A percentile compares a stretch with the other conserved stretches of the same genome.
Evolutionary conservation across 768 basidiomycete genomes (phyloP).

Genomic region (Panaeolus cyanescens): DNA sequence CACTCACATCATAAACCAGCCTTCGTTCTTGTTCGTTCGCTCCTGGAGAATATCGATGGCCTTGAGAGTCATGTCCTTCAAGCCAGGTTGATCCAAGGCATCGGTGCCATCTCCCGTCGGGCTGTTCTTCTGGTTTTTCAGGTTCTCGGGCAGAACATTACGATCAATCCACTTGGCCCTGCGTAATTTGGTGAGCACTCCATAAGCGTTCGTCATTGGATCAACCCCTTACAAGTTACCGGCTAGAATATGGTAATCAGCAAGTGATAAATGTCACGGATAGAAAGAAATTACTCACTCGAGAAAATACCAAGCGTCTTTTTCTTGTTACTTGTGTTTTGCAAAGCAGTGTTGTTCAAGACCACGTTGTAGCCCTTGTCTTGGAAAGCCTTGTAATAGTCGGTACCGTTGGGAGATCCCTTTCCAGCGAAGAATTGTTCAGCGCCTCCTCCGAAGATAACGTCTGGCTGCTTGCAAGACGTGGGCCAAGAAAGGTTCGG

Average conservation of each 20-base stretch:
- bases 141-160: slow-evolving; percentile 37
- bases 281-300: slow-evolving; percentile 20
- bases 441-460: slow-evolving; percentile 46
- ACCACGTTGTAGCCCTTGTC: slow-evolving; percentile 43
- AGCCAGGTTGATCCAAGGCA: slow-evolving; percentile 45
- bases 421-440: slow-evolving; percentile 42
- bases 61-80: slow-evolving; percentile 50
- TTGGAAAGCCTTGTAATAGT: slow-evolving; percentile 44
- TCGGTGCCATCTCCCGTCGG: slow-evolving; percentile 44
- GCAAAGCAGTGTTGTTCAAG: slow-evolving; percentile 34
- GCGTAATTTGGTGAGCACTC: slow-evolving; percentile 2
- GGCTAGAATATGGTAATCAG: slow-evolving; percentile 7
- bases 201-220: background rate
- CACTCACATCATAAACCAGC: slow-evolving; percentile 46
- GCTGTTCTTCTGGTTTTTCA: slow-evolving; percentile 36
- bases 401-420: slow-evolving; percentile 37
- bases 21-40: slow-evolving; percentile 35
- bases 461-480: slow-evolving; percentile 41
- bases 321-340: slow-evolving; percentile 28
- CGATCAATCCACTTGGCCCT: slow-evolving; percentile 50
- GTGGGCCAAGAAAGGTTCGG: slow-evolving; percentile 41
- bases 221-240: slow-evolving; percentile 22
- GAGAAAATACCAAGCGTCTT: slow-evolving; percentile 48
- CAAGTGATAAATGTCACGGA: background rate
- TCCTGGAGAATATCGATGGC: slow-evolving; percentile 46